A percentile compares a stretch with the other conserved stretches of the same genome.
Evolutionary conservation across 139 green algal genomes (phyloP).

Genomic region (Raphidocelis subcapitata): DNA sequence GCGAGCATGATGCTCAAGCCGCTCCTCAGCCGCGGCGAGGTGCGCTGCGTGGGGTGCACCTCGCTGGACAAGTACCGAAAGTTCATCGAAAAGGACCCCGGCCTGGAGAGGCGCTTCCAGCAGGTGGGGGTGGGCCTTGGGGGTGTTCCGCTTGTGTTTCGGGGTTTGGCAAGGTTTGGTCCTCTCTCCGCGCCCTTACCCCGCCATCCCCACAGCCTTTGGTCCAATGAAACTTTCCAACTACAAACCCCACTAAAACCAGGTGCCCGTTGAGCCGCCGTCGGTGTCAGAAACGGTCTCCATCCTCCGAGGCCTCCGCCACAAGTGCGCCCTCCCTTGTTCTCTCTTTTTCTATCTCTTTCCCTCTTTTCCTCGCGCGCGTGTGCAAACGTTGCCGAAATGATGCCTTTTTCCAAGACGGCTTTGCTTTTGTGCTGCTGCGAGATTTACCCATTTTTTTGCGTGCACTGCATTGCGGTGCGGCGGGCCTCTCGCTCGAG

Average conservation of each 20-base stretch:
- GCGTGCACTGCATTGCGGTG: no score
- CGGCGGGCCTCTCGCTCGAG: no score
- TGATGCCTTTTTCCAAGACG: no score
- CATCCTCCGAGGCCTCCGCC: constrained; percentile 90
- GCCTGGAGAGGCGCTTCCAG: constrained; percentile 94
- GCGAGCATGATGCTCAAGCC: constrained; percentile 96
- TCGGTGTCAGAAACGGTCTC: constrained; percentile 83
- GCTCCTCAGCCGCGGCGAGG: constrained; percentile 85
- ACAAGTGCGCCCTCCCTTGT: constrained; percentile 47
- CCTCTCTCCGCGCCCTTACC: background rate
- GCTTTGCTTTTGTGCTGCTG: no score
- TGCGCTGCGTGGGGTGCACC: constrained; percentile 95
- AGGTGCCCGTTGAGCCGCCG: constrained; percentile 33
- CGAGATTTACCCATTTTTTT: no score
- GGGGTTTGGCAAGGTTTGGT: no score
- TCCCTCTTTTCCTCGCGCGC: no score
- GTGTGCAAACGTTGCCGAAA: no score
- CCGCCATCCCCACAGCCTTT: background rate
- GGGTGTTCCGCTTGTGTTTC: no score
- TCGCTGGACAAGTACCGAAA: constrained; percentile 93
- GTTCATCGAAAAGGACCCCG: constrained; percentile 99
- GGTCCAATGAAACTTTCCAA: no score
- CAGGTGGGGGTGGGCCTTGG: constrained; percentile 10
- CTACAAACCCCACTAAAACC: no score
- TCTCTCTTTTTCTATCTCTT: no score